Base-by-base conservation (phyloP, 2,329 filamentous ascomycete species). In the Sclerotinia subarctica region DNA sequence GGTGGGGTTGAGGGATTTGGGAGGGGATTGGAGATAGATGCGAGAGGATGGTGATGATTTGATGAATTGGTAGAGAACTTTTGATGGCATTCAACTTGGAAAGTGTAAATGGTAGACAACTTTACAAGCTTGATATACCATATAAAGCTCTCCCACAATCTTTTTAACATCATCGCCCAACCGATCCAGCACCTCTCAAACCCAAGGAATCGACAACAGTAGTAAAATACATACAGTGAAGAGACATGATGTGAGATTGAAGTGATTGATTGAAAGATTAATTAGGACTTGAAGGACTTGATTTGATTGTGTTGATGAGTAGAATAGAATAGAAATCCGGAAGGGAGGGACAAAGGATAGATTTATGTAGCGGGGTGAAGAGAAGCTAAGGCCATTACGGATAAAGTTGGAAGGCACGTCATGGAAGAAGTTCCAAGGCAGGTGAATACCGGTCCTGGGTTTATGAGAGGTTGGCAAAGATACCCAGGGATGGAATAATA, bases 211-310 rank as follows among this genome's bases (percentile, higher is more conserved):
- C 29, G 26, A 51, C 15, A 32, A 8, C 21, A 29, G 24, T 15
- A 42, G 15, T 42, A 42, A 32, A 29, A 66, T 52, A 73, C 73
- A 49, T 74, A 74, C 73, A 74, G 69, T 74, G 72, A 69, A 74
- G 73, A 73, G 73, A 74, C 73, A 74, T 74, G 69, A 68, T 72
- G 68, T 65, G 29, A n/a, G 19, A 51, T 51, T 70, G 51, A 52
- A 64, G 59, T 63, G 64, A 35, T 63, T 69, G 47, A 63, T 71
- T 64, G 64, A 70, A 67, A 67, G 32, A 38, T 52, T 52, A 46
- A 47, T 59, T 35, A 46, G 21, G 58, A 59, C 29, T 64, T 74
- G 70, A 38, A 72, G 54, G 29, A 49, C 21, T 49, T 63, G 8
- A 8, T 63, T 49, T 51, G 32, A 11, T 51, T n/a, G 15, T 49